A percentile compares a stretch with the other conserved stretches of the same genome.
Evolutionary conservation across 2,329 filamentous ascomycete genomes (phyloP).

Genomic region (Colletotrichum sp.): DNA sequence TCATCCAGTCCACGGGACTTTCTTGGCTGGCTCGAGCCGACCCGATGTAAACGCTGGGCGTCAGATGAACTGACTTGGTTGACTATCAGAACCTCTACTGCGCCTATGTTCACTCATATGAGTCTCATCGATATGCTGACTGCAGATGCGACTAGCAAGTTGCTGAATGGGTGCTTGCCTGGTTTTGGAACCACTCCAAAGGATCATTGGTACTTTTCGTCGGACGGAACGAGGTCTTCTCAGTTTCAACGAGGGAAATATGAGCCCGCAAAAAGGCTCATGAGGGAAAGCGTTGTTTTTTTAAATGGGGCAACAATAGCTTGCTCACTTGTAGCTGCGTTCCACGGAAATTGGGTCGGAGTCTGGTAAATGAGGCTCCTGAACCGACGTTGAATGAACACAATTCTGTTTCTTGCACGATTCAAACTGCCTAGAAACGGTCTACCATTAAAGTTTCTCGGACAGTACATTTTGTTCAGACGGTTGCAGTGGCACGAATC

Average conservation of each 20-base stretch:
- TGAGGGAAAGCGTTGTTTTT: not conserved
- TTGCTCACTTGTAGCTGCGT: not conserved
- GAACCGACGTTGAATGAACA: not conserved
- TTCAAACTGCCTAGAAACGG: not conserved
- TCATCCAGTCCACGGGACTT: not conserved
- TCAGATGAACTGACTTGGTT: not conserved
- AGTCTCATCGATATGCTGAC: not conserved
- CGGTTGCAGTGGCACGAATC: not conserved
- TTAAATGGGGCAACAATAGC: not conserved
- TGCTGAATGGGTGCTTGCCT: not conserved
- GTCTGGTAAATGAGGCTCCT: not conserved
- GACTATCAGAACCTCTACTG: fast-evolving
- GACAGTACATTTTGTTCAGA: fast-evolving
- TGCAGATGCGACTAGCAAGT: not conserved
- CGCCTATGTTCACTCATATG: not conserved
- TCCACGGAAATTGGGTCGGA: fast-evolving
- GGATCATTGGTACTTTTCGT: not conserved
- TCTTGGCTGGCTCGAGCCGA: not conserved
- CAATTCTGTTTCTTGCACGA: not conserved
- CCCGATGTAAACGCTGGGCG: not conserved
- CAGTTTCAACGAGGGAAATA: not conserved
- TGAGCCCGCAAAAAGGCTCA: too few species aligned
- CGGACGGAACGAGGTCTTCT: not conserved
- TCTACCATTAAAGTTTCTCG: not conserved
- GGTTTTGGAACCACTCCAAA: fast-evolving